Percentiles rank a stretch among this genome's conserved stretches.
These are phyloP conservation scores for Monilinia fructicola DNA, from an alignment of 2,329 filamentous ascomycete species.

Conservation along the genomic window DNA sequence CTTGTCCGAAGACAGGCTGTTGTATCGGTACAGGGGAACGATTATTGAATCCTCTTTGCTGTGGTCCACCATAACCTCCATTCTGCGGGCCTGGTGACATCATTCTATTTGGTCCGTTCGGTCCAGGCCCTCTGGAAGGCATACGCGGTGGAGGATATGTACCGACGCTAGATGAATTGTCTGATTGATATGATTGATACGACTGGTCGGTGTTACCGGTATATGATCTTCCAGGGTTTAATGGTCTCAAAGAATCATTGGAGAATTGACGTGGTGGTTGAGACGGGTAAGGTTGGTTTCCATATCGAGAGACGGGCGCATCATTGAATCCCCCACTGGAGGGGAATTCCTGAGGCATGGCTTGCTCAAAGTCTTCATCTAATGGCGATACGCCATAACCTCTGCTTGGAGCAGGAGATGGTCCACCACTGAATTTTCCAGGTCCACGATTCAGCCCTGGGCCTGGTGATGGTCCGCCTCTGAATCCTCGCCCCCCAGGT, in stretches of 20 bases:
- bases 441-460: slow-evolving; percentile 9
- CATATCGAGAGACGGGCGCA: slow-evolving; percentile 23
- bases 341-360: slow-evolving; percentile 30
- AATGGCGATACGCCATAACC: slow-evolving; percentile 16
- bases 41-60: slow-evolving; percentile 9
- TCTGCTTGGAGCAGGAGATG: slow-evolving; percentile 13
- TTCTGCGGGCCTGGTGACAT: slow-evolving; percentile 33
- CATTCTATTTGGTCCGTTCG: slow-evolving; percentile 29
- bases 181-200: slow-evolving; percentile 19
- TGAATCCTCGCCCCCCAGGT: background rate
- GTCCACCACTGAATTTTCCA: slow-evolving; percentile 2
- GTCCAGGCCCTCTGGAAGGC: slow-evolving; percentile 30
- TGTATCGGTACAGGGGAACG: background rate
- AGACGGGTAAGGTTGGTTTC: slow-evolving; percentile 30
- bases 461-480: slow-evolving; percentile 26
- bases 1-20: background rate
- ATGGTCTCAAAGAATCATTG: slow-evolving; percentile 30
- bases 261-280: slow-evolving; percentile 34
- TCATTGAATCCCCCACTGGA: slow-evolving; percentile 26
- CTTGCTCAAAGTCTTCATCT: slow-evolving; percentile 1
- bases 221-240: slow-evolving; percentile 33
- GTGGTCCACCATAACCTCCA: background rate
- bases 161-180: slow-evolving; percentile 11
- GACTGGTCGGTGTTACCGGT: slow-evolving; percentile 24
- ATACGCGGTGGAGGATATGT: slow-evolving; percentile 23